These are phyloP conservation scores for Claviceps cyperi DNA, from an alignment of 2,329 filamentous ascomycete genomes.

Conservation along the genomic window DNA sequence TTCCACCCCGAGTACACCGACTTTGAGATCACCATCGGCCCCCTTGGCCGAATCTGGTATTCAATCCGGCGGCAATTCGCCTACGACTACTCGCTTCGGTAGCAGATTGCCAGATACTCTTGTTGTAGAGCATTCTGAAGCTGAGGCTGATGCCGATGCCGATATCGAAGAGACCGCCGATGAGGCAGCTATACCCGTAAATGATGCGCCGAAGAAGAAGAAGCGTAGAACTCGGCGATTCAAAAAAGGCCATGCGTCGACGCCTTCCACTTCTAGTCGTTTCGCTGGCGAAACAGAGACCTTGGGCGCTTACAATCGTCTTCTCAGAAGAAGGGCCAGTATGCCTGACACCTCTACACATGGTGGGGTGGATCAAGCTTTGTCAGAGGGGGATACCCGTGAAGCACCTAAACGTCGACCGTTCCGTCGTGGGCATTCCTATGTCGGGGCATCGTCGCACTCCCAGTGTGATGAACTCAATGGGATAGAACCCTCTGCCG, in stretches of 20 bases:
- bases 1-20: constrained; percentile 32
- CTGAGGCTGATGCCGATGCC: constrained; percentile 20
- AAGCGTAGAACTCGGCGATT: constrained; percentile 49
- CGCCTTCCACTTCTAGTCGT: constrained; percentile 49
- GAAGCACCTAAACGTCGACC: constrained; percentile 38
- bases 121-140: constrained; percentile 27
- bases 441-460: constrained; percentile 36
- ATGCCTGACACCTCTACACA: constrained; percentile 39
- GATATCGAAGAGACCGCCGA: constrained; percentile 53
- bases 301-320: constrained; percentile 26
- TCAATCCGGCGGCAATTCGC: constrained; percentile 32
- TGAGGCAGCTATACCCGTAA: constrained; percentile 41
- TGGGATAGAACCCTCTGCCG: constrained; percentile 35
- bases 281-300: constrained; percentile 27
- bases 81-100: constrained; percentile 28
- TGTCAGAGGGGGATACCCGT: constrained; percentile 64
- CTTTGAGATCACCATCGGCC: constrained; percentile 25
- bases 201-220: constrained; percentile 28
- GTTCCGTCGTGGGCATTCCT: constrained; percentile 43
- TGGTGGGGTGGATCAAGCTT: constrained; percentile 42
- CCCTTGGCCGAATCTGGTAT: constrained; percentile 19
- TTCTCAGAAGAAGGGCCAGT: constrained; percentile 50
- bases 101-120: constrained; percentile 39
- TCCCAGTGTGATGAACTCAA: constrained; percentile 32
- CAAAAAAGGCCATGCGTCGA: constrained; percentile 42